Conservation (phyloP, 23 red algal species). For the Cyanidioschyzon merolae region DNA sequence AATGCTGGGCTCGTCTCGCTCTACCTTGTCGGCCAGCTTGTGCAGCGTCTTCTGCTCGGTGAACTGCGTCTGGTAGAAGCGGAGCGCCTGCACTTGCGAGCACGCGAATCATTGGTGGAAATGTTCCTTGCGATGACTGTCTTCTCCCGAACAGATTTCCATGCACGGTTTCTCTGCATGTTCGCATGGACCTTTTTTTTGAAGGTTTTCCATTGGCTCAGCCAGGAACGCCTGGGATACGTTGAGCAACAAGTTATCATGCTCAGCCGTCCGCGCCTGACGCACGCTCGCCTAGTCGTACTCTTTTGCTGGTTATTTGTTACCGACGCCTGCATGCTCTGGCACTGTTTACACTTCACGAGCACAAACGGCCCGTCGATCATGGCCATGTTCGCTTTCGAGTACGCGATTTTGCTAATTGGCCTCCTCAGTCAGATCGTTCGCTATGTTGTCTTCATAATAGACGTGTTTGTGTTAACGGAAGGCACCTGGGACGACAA, state of each 20-base stretch:
- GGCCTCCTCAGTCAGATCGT: slow-evolving; percentile 39
- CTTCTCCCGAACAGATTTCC: slow-evolving; percentile 83
- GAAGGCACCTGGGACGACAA: slow-evolving; percentile 73
- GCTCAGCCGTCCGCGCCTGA: slow-evolving; percentile 21
- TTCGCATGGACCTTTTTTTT: slow-evolving; percentile 63
- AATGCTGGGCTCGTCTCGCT: slow-evolving; percentile 54
- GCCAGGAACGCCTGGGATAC: slow-evolving; percentile 73
- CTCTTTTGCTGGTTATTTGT: slow-evolving; percentile 44
- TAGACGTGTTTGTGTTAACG: slow-evolving; percentile 42
- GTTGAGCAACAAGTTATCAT: slow-evolving; percentile 65
- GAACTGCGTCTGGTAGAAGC: slow-evolving; percentile 67
- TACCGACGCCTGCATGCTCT: slow-evolving; percentile 39
- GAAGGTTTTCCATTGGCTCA: slow-evolving; percentile 91
- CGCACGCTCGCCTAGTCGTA: slow-evolving; percentile 48
- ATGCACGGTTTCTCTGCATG: slow-evolving; percentile 55
- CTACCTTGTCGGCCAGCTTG: slow-evolving; percentile 41
- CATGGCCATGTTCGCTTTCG: slow-evolving; percentile 79
- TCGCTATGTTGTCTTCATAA: slow-evolving; percentile 51
- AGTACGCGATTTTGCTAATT: slow-evolving; percentile 72
- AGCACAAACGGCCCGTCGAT: slow-evolving; percentile 43
- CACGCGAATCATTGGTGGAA: slow-evolving; percentile 88
- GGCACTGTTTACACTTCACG: slow-evolving; percentile 28
- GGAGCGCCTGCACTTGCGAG: slow-evolving; percentile 74
- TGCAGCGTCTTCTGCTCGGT: slow-evolving; percentile 78
- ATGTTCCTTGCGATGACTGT: slow-evolving; percentile 88